phyloP scores from a whole-genome alignment of 139 green algal species.

The Closterium sp. region DNA sequence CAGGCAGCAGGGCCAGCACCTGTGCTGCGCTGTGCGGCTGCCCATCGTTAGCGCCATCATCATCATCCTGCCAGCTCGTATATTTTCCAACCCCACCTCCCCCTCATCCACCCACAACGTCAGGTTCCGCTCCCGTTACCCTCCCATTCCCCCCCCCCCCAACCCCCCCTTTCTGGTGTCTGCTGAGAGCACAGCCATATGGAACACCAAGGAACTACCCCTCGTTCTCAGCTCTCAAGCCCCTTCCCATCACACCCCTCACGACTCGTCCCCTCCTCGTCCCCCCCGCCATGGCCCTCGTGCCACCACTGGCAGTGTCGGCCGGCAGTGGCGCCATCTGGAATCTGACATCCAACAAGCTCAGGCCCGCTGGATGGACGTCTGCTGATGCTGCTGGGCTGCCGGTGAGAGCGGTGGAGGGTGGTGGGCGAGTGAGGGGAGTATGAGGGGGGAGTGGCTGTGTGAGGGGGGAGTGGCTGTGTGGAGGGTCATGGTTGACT shows the following conservation, averaged over 20 bases:
- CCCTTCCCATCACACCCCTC: neutral
- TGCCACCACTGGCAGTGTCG: neutral
- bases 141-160: too few species aligned
- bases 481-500: neutral
- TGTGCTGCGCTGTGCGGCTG: too few species aligned
- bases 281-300: too few species aligned
- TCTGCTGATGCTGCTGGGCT: constrained; percentile 49
- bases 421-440: neutral
- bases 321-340: constrained; percentile 17
- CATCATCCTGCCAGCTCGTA: too few species aligned
- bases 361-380: constrained; percentile 38
- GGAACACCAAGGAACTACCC: neutral
- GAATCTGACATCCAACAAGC: constrained; percentile 23
- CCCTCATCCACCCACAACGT: too few species aligned
- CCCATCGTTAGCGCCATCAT: too few species aligned
- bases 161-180: too few species aligned
- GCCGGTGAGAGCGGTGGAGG: constrained; percentile 4
- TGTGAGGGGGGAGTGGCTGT: neutral
- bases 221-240: neutral
- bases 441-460: neutral
- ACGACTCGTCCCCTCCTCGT: too few species aligned
- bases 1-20: too few species aligned
- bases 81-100: too few species aligned
- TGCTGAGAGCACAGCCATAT: neutral
- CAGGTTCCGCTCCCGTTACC: too few species aligned